Conservation (phyloP, 73 alveolate genomes). For the Tetrahymena borealis region DNA sequence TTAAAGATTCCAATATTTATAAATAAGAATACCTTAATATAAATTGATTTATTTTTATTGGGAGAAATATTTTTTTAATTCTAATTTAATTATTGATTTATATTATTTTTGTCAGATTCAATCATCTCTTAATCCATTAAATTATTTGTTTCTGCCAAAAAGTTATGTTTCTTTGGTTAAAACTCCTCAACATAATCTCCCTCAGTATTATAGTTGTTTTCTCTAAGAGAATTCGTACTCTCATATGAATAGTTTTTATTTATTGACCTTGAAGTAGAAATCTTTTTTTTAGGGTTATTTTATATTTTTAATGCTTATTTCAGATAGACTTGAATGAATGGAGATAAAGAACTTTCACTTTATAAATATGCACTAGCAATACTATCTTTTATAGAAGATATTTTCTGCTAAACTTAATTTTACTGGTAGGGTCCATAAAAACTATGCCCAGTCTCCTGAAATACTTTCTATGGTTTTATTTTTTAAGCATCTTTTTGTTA, state of each 20-base stretch:
- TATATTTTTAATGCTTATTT: background rate
- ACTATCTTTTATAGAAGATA: background rate
- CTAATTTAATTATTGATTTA: background rate
- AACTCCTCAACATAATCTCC: background rate
- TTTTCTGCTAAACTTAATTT: background rate
- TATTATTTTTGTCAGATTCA: background rate
- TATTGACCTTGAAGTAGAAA: background rate
- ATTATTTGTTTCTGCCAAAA: background rate
- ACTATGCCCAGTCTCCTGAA: background rate
- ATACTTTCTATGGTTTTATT: background rate
- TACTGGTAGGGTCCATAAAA: background rate
- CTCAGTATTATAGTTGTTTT: background rate
- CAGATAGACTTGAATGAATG: background rate
- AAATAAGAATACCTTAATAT: background rate
- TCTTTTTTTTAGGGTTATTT: background rate
- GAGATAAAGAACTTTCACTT: background rate
- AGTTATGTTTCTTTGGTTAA: background rate
- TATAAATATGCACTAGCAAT: background rate
- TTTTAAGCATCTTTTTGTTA: background rate
- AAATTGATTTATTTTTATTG: background rate
- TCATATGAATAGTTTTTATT: background rate
- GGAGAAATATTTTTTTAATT: background rate
- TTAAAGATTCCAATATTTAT: background rate
- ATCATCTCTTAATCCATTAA: background rate
- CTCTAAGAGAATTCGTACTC: background rate